Base-by-base conservation (phyloP, 441 rosid genomes). In the Pelargonium citronellum region DNA sequence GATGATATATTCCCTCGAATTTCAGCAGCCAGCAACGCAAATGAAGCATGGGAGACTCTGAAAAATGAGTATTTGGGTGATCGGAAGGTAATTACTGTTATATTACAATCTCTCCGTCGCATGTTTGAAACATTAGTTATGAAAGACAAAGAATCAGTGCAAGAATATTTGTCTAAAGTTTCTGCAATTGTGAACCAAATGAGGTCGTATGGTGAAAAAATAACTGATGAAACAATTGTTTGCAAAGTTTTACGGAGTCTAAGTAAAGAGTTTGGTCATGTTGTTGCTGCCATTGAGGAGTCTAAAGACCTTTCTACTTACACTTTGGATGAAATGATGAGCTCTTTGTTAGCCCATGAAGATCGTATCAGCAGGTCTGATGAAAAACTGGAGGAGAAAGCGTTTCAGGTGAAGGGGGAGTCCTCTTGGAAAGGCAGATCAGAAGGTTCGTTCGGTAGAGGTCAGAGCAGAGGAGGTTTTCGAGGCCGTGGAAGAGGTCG, bases 311-410 rank as follows among this genome's bases (percentile, higher is more conserved):
- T 67, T 7, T 34, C 15, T 0, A 7, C 5, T 34, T 22, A 44
- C 3, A 44, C 47, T 3, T 15, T 67, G 67, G 69, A 71, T 47
- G 61, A 67, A 20, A 22, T 74, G 16, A 64, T 62, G 63, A 63
- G 65, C 0, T 68, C 64, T 16, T 49, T 69, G 3, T 64, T 64
- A 63, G 73, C 66, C 9, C 72, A 69, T 49, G 65, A 74, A 19
- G 47, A 0, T 22, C 41, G 68, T 11, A 44, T 27, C 0, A 44
- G 24, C 7, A 63, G 34, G 37, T 0, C 20, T 7, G 4, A 9
- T 3, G 66, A 74, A 3, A 6, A 47, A 11, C 11, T 1, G 1
- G 17, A 47, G 12, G 53, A 63, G 4, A 51, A 17, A 1, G 34
- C n/a, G 20, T 67, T 67, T 67, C 61, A 47, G 6, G 39, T 67